Evolutionary conservation across 768 basidiomycete genomes (phyloP).

Genomic region (Boletus rex-veris): DNA sequence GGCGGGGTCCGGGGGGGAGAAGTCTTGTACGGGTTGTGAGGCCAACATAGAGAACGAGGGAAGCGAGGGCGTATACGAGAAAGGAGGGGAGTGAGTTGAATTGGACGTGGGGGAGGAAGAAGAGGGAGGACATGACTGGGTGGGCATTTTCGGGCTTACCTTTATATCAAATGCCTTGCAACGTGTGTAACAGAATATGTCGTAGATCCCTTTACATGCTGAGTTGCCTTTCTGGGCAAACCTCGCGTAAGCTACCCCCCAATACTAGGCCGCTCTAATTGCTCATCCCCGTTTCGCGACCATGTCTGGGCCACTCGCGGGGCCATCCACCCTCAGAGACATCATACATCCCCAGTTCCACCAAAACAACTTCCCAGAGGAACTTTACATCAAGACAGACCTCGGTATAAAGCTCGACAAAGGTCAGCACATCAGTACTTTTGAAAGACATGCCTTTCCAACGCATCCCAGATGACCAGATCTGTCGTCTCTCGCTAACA

Average conservation of each 20-base stretch:
- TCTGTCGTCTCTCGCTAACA: conserved; percentile 81
- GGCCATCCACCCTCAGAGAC: conserved; percentile 59
- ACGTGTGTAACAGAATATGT: not conserved
- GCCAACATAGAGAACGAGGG: conserved; percentile 11
- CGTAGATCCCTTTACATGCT: not conserved
- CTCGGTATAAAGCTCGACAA: conserved; percentile 88
- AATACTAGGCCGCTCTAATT: not conserved
- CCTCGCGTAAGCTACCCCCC: not conserved
- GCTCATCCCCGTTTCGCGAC: not conserved
- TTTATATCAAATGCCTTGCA: not conserved
- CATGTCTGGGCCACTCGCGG: conserved; percentile 49
- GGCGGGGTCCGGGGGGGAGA: conserved; percentile 42
- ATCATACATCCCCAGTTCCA: conserved; percentile 89
- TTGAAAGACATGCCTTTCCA: not conserved
- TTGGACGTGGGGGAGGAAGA: not conserved
- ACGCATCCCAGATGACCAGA: conserved; percentile 74
- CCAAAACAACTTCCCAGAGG: conserved; percentile 85
- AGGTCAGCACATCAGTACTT: conserved; percentile 42
- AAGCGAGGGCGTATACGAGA: conserved; percentile 6
- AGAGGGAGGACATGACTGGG: not conserved
- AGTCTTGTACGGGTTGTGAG: conserved; percentile 2
- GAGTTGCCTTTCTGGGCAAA: not conserved
- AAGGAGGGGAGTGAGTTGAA: not conserved
- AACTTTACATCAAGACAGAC: conserved; percentile 76
- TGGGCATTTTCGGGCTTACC: not conserved